A percentile compares a stretch with the other conserved stretches of the same genome.
Evolutionary conservation across 306 rosid genomes (phyloP).

Genomic region (Alnus glutinosa): DNA sequence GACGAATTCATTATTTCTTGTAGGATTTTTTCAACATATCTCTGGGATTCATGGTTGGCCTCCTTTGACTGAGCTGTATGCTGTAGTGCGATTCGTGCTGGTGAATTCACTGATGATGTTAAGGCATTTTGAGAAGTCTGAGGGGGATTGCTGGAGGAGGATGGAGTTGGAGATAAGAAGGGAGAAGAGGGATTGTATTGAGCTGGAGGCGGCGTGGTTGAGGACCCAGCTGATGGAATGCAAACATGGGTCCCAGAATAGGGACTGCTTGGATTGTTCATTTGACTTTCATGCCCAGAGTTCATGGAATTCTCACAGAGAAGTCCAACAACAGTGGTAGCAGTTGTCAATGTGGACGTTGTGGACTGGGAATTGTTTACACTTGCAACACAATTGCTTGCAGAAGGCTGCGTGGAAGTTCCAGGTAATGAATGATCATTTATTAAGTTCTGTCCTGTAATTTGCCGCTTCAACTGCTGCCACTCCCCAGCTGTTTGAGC

Average conservation of each 20-base stretch:
- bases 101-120: slow-evolving; percentile 56
- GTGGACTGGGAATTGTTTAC: slow-evolving; percentile 61
- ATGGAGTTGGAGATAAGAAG: slow-evolving; percentile 76
- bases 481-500: slow-evolving; percentile 56
- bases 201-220: slow-evolving; percentile 57
- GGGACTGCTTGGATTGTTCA: slow-evolving; percentile 78
- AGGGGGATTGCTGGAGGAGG: slow-evolving; percentile 70
- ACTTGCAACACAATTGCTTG: slow-evolving; percentile 67
- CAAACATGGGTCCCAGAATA: slow-evolving; percentile 77
- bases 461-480: slow-evolving; percentile 48
- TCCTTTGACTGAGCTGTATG: slow-evolving; percentile 72
- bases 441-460: slow-evolving; percentile 48
- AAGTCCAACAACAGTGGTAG: slow-evolving; percentile 89
- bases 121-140: slow-evolving; percentile 63
- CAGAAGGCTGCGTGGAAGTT: slow-evolving; percentile 55
- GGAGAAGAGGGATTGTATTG: slow-evolving; percentile 67
- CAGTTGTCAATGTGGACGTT: slow-evolving; percentile 64
- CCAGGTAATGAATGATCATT: slow-evolving; percentile 62
- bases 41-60: slow-evolving; percentile 74
- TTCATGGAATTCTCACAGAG: slow-evolving; percentile 93
- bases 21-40: slow-evolving; percentile 78
- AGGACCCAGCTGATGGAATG: slow-evolving; percentile 83
- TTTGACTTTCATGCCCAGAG: slow-evolving; percentile 67
- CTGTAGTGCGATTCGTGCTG: slow-evolving; percentile 67
- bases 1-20: slow-evolving; percentile 70